Evolutionary conservation across 2,329 filamentous ascomycete species (phyloP).

Genomic region (Dactylellina leptospora): DNA sequence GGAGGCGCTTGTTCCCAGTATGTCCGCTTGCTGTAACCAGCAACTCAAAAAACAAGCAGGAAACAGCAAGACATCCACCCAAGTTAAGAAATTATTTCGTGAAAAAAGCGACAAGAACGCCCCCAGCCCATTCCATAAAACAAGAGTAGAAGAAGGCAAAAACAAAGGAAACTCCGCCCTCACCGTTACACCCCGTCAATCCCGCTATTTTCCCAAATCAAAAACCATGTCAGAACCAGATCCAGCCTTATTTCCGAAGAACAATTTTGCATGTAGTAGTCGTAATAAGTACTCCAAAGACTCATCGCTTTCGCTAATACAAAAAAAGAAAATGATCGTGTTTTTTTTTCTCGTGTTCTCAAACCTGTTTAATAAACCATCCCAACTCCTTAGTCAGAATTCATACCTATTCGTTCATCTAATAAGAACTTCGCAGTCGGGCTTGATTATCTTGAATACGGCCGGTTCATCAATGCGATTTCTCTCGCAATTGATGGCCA

Average conservation of each 20-base stretch:
- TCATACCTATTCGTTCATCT: neutral
- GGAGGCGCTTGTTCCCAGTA: constrained; percentile 25
- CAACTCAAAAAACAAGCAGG: constrained; percentile 6
- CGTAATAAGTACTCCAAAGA: too few relatives aligned
- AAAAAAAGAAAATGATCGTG: constrained; percentile 2
- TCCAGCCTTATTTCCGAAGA: constrained; percentile 10
- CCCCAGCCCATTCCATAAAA: neutral
- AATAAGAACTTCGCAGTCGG: constrained; percentile 58
- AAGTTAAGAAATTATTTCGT: constrained; percentile 2
- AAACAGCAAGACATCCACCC: neutral
- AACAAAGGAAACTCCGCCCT: constrained; percentile 15
- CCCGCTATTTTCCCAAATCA: constrained; percentile 10
- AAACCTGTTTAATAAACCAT: constrained; percentile 10
- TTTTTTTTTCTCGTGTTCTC: constrained; percentile 10
- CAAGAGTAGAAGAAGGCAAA: constrained; percentile 2
- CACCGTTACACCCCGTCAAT: neutral
- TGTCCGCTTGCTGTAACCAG: neutral
- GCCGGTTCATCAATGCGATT: constrained; percentile 94
- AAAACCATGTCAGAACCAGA: constrained; percentile 7
- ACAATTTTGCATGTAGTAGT: too few relatives aligned
- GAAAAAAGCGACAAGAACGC: constrained; percentile 6
- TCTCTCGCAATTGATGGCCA: constrained; percentile 89
- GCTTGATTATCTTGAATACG: constrained; percentile 86
- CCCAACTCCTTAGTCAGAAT: neutral
- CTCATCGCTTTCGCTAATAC: constrained; percentile 26